Percentiles rank a stretch among this genome's conserved stretches.
These are phyloP conservation scores for Neonectria hederae DNA, from an alignment of 2,329 filamentous ascomycete genomes.

Conservation along the genomic window DNA sequence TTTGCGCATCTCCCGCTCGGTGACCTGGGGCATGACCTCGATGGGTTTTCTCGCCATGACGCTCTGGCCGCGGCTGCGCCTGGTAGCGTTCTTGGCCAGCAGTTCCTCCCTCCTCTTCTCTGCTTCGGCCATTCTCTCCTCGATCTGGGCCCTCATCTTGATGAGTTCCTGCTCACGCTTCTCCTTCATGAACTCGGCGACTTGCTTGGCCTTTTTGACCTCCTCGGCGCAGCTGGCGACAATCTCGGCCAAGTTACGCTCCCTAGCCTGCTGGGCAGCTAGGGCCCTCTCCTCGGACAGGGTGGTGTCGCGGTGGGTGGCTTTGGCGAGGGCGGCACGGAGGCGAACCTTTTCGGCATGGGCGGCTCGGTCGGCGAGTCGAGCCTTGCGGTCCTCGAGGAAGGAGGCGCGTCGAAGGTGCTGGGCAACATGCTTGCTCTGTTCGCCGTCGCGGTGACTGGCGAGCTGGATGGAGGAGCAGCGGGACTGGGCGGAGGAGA, in stretches of 20 bases:
- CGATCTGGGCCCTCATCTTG: constrained; percentile 77
- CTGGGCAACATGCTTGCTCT: constrained; percentile 81
- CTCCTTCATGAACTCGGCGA: constrained; percentile 85
- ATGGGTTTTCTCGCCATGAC: constrained; percentile 60
- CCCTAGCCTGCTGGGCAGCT: constrained; percentile 79
- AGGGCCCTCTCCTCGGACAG: constrained; percentile 80
- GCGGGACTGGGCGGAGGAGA: constrained; percentile 78
- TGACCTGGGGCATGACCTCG: constrained; percentile 58
- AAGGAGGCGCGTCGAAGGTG: constrained; percentile 83
- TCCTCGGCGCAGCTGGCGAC: constrained; percentile 84
- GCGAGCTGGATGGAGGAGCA: constrained; percentile 67
- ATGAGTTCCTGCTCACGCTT: constrained; percentile 78
- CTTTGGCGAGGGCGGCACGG: constrained; percentile 78
- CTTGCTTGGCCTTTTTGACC: constrained; percentile 81
- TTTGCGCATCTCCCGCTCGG: constrained; percentile 55
- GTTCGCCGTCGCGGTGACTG: constrained; percentile 62
- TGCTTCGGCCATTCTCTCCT: constrained; percentile 81
- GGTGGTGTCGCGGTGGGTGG: constrained; percentile 69
- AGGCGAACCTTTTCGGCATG: constrained; percentile 86
- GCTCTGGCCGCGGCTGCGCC: constrained; percentile 64
- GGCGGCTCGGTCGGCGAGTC: constrained; percentile 80
- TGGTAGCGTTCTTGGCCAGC: constrained; percentile 62
- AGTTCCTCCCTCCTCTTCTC: constrained; percentile 75
- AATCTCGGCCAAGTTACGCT: constrained; percentile 84
- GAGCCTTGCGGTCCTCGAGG: constrained; percentile 81